phyloP scores from a whole-genome alignment of 148 eudicot species.

The Rhododendron griersonianum region DNA sequence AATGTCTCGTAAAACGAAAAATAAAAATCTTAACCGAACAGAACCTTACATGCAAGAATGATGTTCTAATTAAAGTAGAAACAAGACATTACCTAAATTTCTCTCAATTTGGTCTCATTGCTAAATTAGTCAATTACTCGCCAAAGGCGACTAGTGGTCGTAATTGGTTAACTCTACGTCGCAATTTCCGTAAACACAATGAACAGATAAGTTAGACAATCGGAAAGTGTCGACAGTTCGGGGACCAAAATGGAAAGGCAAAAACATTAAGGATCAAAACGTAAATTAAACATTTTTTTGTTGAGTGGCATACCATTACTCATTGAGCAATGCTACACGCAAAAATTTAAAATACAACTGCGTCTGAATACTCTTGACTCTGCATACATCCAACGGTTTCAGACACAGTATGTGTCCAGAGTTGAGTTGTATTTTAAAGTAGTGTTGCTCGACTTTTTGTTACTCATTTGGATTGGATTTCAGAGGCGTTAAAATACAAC shows the following conservation, averaged over 20 bases:
- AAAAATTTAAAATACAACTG: no score
- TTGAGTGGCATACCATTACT: no score
- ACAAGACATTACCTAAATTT: background rate
- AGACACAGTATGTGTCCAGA: rapidly evolving
- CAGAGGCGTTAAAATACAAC: background rate
- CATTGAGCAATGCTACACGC: no score
- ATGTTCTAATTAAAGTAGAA: background rate
- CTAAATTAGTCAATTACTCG: background rate
- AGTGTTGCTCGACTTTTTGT: background rate
- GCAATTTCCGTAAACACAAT: background rate
- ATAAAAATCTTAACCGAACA: no score
- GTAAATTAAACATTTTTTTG: background rate
- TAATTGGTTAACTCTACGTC: background rate
- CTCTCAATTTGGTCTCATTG: background rate
- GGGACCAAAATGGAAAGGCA: background rate
- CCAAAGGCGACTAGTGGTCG: background rate
- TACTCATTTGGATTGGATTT: conserved; percentile 10
- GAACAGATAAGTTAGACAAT: background rate
- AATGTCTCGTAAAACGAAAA: no score
- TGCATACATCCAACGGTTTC: rapidly evolving
- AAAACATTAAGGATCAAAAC: background rate
- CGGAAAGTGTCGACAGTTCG: background rate
- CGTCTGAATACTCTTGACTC: no score
- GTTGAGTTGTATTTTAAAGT: no score
- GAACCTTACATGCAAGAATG: no score